Base-by-base conservation (phyloP, 176 grass and related monocot genomes). In the Hordeum marinum region DNA sequence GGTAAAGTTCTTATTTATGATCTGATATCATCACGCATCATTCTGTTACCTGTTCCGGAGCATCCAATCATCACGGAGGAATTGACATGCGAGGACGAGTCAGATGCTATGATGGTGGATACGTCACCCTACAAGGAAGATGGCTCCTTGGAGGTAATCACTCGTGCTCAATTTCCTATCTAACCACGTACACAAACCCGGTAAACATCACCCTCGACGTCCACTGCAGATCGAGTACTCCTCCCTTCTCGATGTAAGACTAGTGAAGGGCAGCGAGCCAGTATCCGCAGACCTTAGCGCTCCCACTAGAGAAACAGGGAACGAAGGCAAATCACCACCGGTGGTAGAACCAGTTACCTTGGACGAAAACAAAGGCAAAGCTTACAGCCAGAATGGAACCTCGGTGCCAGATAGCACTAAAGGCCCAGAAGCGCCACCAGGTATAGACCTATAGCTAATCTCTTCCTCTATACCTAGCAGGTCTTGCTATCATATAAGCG, bases 1-100 rank as follows among this genome's bases (percentile, higher is more conserved):
- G 96, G 96, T 77, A 81, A 95, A 89, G 93, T 98, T 86, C 65
- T 88, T 48, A 59, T 87, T 70, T 94, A 98, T 90, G 93, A 98
- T 60, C 64, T 75, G 25, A 73, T 95, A 77, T 95, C 93, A 13
- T 66, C 58, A 52, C 91, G 86, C 80, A 94, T 95, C 62, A 88
- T 95, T 62, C 88, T 98, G 15, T 26, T 87, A 68, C 93, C 93
- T 64, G 81, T 95, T 84, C 86, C 86, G 7, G 89, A 90, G 50
- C 90, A 95, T 85, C 89, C 96, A 72, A 81, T 98, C 42, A 26
- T 76, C 45, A 18, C 54, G 11, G 69, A 90, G 42, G 88, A 79
- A 84, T 84, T 81, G 0, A 25, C 81, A 45, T 13, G 40, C 11
- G 81, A 83, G 68, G 87, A 91, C 1, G 76, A 92, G 50, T 62